These are phyloP conservation scores for Chlamydomonas reinhardtii DNA, from an alignment of 163 green algal species.

Conservation along the genomic window DNA sequence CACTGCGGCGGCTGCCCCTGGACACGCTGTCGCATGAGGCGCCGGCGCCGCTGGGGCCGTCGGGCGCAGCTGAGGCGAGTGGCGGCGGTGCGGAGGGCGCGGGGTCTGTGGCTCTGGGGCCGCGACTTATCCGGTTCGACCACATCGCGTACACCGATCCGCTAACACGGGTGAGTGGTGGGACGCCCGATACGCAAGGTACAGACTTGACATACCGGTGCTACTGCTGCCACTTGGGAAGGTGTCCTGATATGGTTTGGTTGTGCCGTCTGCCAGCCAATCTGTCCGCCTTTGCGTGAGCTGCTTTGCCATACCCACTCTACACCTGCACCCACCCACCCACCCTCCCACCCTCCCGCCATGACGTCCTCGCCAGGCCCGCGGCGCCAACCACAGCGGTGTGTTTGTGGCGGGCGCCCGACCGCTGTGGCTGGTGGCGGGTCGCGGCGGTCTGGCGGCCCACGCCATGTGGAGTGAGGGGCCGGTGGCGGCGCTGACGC, in stretches of 20 bases:
- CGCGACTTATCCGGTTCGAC: slow-evolving; percentile 55
- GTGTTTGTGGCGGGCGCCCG: slow-evolving; percentile 79
- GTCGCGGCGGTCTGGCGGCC: slow-evolving; percentile 65
- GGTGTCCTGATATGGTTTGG: no score
- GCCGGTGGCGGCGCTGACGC: slow-evolving; percentile 74
- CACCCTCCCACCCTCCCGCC: no score
- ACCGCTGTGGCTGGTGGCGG: slow-evolving; percentile 81
- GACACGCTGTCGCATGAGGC: slow-evolving; percentile 37
- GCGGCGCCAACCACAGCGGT: slow-evolving; percentile 59
- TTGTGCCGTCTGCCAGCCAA: no score
- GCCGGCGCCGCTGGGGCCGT: background rate
- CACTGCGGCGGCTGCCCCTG: slow-evolving; percentile 55
- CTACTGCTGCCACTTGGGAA: no score
- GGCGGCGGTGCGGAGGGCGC: background rate
- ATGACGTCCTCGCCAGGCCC: no score
- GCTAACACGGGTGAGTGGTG: background rate
- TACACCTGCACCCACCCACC: no score
- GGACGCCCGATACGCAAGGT: background rate
- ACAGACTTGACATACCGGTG: no score
- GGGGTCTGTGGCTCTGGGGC: slow-evolving; percentile 1
- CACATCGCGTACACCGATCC: slow-evolving; percentile 40
- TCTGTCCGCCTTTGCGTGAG: no score
- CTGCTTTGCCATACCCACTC: no score
- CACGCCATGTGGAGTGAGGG: slow-evolving; percentile 70
- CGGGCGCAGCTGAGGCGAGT: slow-evolving; percentile 5